Evolutionary conservation across 164 flowering plant genomes (phyloP), one percentile per base, ranked within the genome.

Genomic region (Tetrastigma voinierianum): DNA sequence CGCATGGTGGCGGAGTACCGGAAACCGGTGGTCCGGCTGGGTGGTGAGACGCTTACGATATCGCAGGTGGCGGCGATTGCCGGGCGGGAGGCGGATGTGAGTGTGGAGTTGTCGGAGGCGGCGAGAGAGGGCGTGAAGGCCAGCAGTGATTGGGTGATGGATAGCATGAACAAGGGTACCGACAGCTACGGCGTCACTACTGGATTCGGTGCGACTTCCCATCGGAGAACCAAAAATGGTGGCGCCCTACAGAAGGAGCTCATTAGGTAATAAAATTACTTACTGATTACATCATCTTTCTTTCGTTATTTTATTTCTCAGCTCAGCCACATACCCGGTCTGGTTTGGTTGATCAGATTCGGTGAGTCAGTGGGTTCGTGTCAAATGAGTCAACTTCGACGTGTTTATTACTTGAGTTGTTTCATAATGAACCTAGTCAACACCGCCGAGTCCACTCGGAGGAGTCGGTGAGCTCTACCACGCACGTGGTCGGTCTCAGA

Each of bases 71-170:
- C 89, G 1, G 86, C 87, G 5, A 68, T 83, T 9, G 82, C 90
- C 19, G 32, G 65, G 20, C 46, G 56, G 9, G 66, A 32, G 6
- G 75, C 20, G 7, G 79, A 51, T 2, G 77, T 73, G 10, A 70
- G 25, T 73, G 87, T 86, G 53, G 87, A 86, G 81, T 78, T 86
- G 47, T 58, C 82, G 16, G 90, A 84, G 80, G 57, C 72, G 25
- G 77, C 83, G 5, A 63, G 87, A 61, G 79, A 70, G 1, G 79
- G 86, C 3, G 90, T 86, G 32, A 80, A 81, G 74, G 90, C 87
- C 17, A 84, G 90, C 72, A 84, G 88, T 46, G 84, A 86, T n/a
- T 86, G 90, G 90, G 88, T 86, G 15, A 82, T 84, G 84, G 90
- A 86, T 2, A 80, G 88, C 73, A 80, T 86, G 83, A 71, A 48